Evolutionary conservation across 2,329 filamentous ascomycete genomes (phyloP).

Genomic region (Aspergillus arachidicola): DNA sequence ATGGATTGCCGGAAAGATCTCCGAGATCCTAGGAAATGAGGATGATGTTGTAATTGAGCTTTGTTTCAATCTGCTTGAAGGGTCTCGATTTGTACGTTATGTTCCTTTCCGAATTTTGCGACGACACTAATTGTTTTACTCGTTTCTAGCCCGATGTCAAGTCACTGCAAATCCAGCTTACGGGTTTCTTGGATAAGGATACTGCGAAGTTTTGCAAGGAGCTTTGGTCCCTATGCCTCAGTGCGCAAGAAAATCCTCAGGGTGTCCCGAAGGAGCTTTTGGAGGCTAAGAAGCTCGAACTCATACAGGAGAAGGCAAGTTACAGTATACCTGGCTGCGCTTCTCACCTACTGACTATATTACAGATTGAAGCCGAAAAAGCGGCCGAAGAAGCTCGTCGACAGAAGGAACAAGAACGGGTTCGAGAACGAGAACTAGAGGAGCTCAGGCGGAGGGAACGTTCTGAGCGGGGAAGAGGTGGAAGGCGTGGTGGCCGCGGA

Average conservation of each 20-base stretch:
- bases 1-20: slow-evolving; percentile 91
- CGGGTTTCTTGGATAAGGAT: slow-evolving; percentile 92
- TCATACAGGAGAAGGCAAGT: slow-evolving; percentile 88
- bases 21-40: slow-evolving; percentile 84
- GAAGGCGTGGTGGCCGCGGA: slow-evolving; percentile 39
- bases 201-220: slow-evolving; percentile 88
- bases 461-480: slow-evolving; percentile 40
- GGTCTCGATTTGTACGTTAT: slow-evolving; percentile 69
- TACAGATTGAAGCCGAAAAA: slow-evolving; percentile 77
- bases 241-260: slow-evolving; percentile 82
- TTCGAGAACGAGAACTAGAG: slow-evolving; percentile 71
- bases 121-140: slow-evolving; percentile 24
- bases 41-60: slow-evolving; percentile 96
- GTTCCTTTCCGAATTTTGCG: background rate
- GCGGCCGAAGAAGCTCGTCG: slow-evolving; percentile 74
- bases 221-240: slow-evolving; percentile 87
- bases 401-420: slow-evolving; percentile 70
- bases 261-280: slow-evolving; percentile 93
- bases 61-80: slow-evolving; percentile 70
- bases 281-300: slow-evolving; percentile 92
- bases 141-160: slow-evolving; percentile 84
- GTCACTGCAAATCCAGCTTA: slow-evolving; percentile 88
- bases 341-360: slow-evolving; percentile 14
- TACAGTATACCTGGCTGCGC: no score
- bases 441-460: slow-evolving; percentile 63